Evolutionary conservation across 345 rosid species (phyloP).

Genomic region (Melaleuca alternifolia): DNA sequence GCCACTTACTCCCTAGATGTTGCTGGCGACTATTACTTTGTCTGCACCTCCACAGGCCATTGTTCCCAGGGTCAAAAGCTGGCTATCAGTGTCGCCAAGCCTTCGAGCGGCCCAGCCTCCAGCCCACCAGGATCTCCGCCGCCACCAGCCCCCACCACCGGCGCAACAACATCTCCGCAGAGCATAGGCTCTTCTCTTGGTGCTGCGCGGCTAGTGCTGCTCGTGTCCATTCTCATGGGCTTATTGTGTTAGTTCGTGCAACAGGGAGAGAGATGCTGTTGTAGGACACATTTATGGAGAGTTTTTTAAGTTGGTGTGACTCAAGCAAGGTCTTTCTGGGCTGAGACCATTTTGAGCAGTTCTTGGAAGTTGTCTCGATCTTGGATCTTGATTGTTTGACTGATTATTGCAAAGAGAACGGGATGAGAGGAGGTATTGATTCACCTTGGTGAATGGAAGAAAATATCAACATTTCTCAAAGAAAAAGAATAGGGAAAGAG

Average conservation of each 20-base stretch:
- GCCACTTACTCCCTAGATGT: constrained; percentile 23
- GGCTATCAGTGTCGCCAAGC: neutral
- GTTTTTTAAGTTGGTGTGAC: neutral
- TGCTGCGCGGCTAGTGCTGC: neutral
- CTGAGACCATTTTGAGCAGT: too few relatives aligned
- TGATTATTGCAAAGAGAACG: too few relatives aligned
- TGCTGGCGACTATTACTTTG: constrained; percentile 22
- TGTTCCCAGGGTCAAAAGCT: constrained; percentile 30
- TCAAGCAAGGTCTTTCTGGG: neutral
- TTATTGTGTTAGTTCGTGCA: neutral
- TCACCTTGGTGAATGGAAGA: too few relatives aligned
- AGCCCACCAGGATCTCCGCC: neutral
- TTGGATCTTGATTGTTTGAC: too few relatives aligned
- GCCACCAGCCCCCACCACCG: neutral
- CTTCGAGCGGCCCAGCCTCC: neutral
- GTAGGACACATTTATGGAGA: neutral
- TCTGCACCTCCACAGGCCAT: constrained; percentile 21
- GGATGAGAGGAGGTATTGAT: too few relatives aligned
- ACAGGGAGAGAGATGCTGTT: neutral
- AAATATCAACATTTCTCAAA: too few relatives aligned
- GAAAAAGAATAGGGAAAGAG: too few relatives aligned
- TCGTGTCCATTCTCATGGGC: neutral
- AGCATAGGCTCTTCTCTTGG: neutral
- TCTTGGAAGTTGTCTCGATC: too few relatives aligned
- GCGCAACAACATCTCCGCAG: neutral